Base-by-base conservation (phyloP, 345 rosid genomes). In the Streptanthus diversifolius region DNA sequence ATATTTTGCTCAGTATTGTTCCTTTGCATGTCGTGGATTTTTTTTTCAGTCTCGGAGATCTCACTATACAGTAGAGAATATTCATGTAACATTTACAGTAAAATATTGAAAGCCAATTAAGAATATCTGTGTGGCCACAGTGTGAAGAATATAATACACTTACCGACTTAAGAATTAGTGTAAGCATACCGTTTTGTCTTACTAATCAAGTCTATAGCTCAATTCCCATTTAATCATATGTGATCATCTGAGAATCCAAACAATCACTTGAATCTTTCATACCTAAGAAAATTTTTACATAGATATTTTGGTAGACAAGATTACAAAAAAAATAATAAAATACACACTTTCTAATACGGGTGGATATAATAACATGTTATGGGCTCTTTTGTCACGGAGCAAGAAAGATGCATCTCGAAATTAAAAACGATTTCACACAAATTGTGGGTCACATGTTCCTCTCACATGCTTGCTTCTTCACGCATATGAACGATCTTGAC, bases 391-490 rank as follows among this genome's bases (percentile, higher is more conserved):
- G 74, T 61, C 69, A 68, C 4, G 63, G 5, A 66, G 73, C 78
- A 74, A 67, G 27, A 49, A 68, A 51, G 74, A 30, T 68, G 48
- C 63, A 59, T 68, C 63, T 17, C 55, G 17, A 37, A 10, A 5
- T 64, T 48, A 22, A 44, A 44, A 21, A 22, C 7, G 55, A 22
- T 22, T 48, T 19, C 45, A 68, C 49, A 53, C 49, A 68, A 21
- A 43, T 68, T 53, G 70, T 53, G 70, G 57, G 25, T 75, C 74
- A 68, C 79, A 68, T 75, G 64, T 41, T 68, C 63, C 62, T 66
- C 62, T 59, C 78, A 74, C 73, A 75, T 75, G 74, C 64, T 69
- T 75, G 74, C 64, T 69, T 53, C 57, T 27, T 62, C 68, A 68
- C 57, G 70, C 74, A 61, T 75, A 52, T 53, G 74, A 68, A 54